A percentile compares a stretch with the other conserved stretches of the same genome.
phyloP scores from a whole-genome alignment of 805 yeast genomes.

The Hyphopichia homilentoma region DNA sequence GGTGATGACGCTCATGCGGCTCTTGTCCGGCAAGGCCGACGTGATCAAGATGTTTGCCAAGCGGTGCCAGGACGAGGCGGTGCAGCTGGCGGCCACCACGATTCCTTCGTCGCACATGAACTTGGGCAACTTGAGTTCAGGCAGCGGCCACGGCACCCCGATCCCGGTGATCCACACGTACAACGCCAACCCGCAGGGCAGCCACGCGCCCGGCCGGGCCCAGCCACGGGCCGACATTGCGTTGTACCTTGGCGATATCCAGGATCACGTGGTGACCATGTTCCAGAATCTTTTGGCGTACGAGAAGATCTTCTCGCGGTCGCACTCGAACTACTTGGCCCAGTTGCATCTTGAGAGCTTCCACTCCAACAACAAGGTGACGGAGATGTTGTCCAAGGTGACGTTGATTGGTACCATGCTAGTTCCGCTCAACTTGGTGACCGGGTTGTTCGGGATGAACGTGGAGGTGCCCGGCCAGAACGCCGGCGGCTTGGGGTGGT shows the following conservation, averaged over 20 bases:
- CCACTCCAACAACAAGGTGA: slow-evolving; percentile 77
- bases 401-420: slow-evolving; percentile 87
- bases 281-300: slow-evolving; percentile 83
- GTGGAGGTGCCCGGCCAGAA: slow-evolving; percentile 76
- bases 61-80: slow-evolving; percentile 76
- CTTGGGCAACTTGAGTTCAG: slow-evolving; percentile 9
- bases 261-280: slow-evolving; percentile 96
- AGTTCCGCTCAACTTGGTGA: slow-evolving; percentile 83
- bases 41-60: slow-evolving; percentile 95
- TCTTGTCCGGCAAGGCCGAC: slow-evolving; percentile 91
- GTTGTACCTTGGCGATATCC: slow-evolving; percentile 89
- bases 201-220: slow-evolving; percentile 21
- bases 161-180: slow-evolving; percentile 15
- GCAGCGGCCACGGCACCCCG: slow-evolving; percentile 6
- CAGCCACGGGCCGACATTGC: slow-evolving; percentile 90
- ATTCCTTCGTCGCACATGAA: slow-evolving; percentile 13
- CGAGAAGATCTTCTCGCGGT: slow-evolving; percentile 88
- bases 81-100: slow-evolving; percentile 3
- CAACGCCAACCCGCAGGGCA: slow-evolving; percentile 29
- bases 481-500: slow-evolving; percentile 24
- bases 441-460: slow-evolving; percentile 96
- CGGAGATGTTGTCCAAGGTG: slow-evolving; percentile 83
- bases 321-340: slow-evolving; percentile 89
- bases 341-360: slow-evolving; percentile 92
- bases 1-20: slow-evolving; percentile 88